Evolutionary conservation across 768 basidiomycete species (phyloP).

Genomic region (Nidula microcarpa): DNA sequence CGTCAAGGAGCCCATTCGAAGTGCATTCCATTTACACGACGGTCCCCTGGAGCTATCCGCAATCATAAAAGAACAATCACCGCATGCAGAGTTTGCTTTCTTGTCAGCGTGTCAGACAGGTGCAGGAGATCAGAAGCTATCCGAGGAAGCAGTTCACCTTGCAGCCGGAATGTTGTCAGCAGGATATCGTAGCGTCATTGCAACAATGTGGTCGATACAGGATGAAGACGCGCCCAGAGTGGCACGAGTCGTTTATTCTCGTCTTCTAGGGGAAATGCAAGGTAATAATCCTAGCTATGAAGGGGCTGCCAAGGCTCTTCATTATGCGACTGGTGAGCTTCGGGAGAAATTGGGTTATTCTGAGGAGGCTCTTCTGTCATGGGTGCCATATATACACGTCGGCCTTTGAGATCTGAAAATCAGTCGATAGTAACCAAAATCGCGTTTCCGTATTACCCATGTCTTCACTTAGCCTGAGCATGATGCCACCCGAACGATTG

Average conservation of each 20-base stretch:
- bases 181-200: conserved; percentile 22
- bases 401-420: background rate
- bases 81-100: conserved; percentile 24
- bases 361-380: background rate
- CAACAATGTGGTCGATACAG: conserved; percentile 32
- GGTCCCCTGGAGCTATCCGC: conserved; percentile 9
- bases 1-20: conserved; percentile 14
- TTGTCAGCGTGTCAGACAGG: conserved; percentile 36
- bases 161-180: conserved; percentile 28
- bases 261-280: conserved; percentile 3
- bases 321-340: background rate
- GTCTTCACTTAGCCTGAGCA: no score
- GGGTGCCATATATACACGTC: conserved; percentile 6
- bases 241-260: conserved; percentile 18
- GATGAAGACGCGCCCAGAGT: conserved; percentile 23
- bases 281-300: background rate
- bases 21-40: conserved; percentile 13
- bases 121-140: conserved; percentile 14
- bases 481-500: no score
- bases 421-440: no score
- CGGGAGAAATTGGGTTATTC: background rate
- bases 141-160: conserved; percentile 29
- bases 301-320: background rate
- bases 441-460: no score
- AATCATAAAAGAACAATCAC: conserved; percentile 5